Base-by-base conservation (phyloP, 495 filamentous ascomycete species). In the Penicillium antarcticum region DNA sequence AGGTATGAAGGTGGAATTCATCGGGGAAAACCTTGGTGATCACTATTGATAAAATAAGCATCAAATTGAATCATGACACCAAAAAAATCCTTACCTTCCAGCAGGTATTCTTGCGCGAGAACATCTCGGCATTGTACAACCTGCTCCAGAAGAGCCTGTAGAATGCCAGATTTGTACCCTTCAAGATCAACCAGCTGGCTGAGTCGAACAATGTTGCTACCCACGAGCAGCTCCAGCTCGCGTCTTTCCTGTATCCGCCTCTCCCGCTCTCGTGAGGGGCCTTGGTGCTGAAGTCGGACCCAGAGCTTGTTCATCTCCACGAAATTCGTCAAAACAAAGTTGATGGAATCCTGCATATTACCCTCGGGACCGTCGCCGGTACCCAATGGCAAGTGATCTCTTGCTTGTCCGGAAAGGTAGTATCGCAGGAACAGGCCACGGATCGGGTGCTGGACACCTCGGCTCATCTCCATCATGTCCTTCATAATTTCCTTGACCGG, bases 381-480 rank as follows among this genome's bases (percentile, higher is more conserved):
- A 37, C 89, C 89, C 6, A 79, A 78, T 7, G 92, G 92, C 19
- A 97, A 78, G 63, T 82, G 85, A 69, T 97, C 92, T 50, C 92
- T 79, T 8, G 92, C 94, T 74, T 97, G 92, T 14, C 92, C 92
- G 26, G 89, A 90, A 26, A 97, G 81, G 60, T 96, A 98, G 71
- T 97, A 98, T 65, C 94, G 83, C 55, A 98, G 72, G 68, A 98
- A 98, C 34, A 98, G 75, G 2, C 94, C 94, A 41, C 94, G 87
- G 42, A 96, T 89, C 2, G 94, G 94, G 63, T 98, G 95, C 63
- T 98, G 94, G 24, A 98, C 90, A 41, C 94, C 94, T 54, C 94
- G 82, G 69, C 89, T 96, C 94, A 98, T 98, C 73, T 98, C 94
- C 94, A 98, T 98, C 94, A 98, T 98, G 66, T 98, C 94, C 70